Base-by-base conservation (phyloP, 257 asterid genomes). In the Plantago elongata region DNA sequence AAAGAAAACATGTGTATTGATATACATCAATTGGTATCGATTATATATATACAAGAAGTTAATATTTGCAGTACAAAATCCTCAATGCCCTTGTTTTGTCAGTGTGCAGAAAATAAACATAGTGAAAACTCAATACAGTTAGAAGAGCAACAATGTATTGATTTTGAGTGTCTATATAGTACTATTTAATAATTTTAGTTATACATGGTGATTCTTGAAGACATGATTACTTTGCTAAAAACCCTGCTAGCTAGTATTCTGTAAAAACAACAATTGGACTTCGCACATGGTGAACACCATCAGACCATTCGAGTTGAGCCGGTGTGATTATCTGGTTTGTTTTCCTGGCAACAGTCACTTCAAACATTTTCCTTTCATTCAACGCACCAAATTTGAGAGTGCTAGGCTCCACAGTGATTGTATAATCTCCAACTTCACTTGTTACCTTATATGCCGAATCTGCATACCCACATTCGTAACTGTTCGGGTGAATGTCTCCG, bases 231-330 rank as follows among this genome's bases (percentile, higher is more conserved):
- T 34, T 1, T 34, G 40, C 27, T 22, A 2, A 22, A 22, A 22
- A 22, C 27, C 27, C 27, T 1, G 27, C 27, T 22, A 22, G 27
- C 40, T 34, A 34, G 40, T 34, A 34, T 7, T 34, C 40, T 34
- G 40, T 34, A 34, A 9, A 65, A 38, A 57, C 16, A 46, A 57
- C 50, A 44, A 66, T 57, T 11, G 70, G 70, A 56, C 64, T 66
- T 13, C 58, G 57, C 11, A 66, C 64, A 11, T 9, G 46, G 10
- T 48, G 64, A 22, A 65, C 43, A 30, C 69, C 69, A 30, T 65
- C 56, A 5, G 62, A 56, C 64, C 70, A 66, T 11, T 66, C 58
- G 9, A 55, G 1, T 13, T 37, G 9, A 8, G 70, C 63, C 6
- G 70, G 57, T 9, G 46, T 9, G 13, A 57, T 14, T 46, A n/a